A percentile compares a stretch with the other conserved stretches of the same genome.
phyloP scores from a whole-genome alignment of 108 stramenopile genomes.

The Aurantiochytrium sp. region DNA sequence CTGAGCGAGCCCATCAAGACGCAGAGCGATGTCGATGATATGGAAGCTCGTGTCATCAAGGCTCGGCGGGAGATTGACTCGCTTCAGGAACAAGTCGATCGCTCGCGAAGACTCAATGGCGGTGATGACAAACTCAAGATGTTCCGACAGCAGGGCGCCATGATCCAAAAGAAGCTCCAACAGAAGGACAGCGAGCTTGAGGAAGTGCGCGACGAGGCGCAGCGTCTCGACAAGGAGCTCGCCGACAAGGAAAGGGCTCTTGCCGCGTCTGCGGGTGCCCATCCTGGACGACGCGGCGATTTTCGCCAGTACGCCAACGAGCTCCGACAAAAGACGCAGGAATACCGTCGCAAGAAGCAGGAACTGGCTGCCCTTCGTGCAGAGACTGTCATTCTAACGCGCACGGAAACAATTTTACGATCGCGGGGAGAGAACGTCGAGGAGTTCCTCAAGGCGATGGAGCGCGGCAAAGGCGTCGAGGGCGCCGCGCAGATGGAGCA shows the following conservation, averaged over 20 bases:
- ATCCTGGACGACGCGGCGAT: slow-evolving; percentile 30
- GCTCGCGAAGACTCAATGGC: not conserved
- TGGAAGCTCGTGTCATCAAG: slow-evolving; percentile 30
- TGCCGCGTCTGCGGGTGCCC: not conserved
- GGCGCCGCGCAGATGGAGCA: slow-evolving; percentile 56
- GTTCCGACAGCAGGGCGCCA: slow-evolving; percentile 30
- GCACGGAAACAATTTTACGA: slow-evolving; percentile 44
- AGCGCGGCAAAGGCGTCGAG: slow-evolving; percentile 56
- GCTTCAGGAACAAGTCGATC: slow-evolving; percentile 29
- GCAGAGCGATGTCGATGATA: slow-evolving; percentile 38
- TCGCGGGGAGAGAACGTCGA: slow-evolving; percentile 48
- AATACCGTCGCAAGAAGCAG: slow-evolving; percentile 29
- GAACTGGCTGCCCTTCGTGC: slow-evolving; percentile 33
- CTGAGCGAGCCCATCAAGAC: slow-evolving; percentile 35
- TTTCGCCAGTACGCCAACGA: slow-evolving; percentile 27
- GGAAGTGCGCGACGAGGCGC: slow-evolving; percentile 26
- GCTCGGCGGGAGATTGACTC: slow-evolving; percentile 32
- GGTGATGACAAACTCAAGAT: slow-evolving; percentile 30
- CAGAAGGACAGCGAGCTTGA: slow-evolving; percentile 47
- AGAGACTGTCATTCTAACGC: slow-evolving; percentile 43
- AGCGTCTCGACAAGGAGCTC: slow-evolving; percentile 25
- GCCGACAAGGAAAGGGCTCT: slow-evolving; percentile 34
- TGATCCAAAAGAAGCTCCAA: slow-evolving; percentile 39
- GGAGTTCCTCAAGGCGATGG: slow-evolving; percentile 51
- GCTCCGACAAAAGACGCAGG: slow-evolving; percentile 41